Base-by-base conservation (phyloP, 2,329 filamentous ascomycete species). In the Cladosporium sp. region DNA sequence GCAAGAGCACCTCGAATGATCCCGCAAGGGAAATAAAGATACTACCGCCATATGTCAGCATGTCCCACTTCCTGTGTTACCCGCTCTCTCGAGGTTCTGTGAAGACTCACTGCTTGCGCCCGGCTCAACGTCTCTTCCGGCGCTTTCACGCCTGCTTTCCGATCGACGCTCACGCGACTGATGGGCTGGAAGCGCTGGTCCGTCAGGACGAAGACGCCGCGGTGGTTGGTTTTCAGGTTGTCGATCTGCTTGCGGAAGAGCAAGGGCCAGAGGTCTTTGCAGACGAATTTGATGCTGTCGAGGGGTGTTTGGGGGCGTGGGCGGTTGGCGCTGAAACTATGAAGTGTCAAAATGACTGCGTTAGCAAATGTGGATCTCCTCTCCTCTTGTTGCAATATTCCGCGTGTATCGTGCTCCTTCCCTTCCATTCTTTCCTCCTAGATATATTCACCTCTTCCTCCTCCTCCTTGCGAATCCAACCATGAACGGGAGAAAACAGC, bases 171-270 rank as follows among this genome's bases (percentile, higher is more conserved):
- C 93, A 98, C 97, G 59, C 93, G 87, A 41, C 88, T 86, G 71
- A 99, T 90, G 0, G 94, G 93, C 59, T 92, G 90, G 81, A 99
- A 99, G 11, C 90, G 84, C 76, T 93, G 93, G 80, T 99, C 95
- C 15, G 94, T 98, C 62, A 99, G 83, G 52, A 99, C 95, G 78
- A 97, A 99, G 71, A 98, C 93, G 60, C 95, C 95, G 73, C 95
- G 85, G 78, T 99, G 95, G 76, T 99, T 99, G 10, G 95, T 99
- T 81, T 99, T 99, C 57, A 99, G 85, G 77, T 99, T 99, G 80
- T 99, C 95, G 75, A 99, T 92, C 78, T 98, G 96, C 80, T 99
- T 99, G 77, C 92, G 87, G 79, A 97, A 99, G 18, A 97, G 87
- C 24, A 98, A 84, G 38, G 88, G 93, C 95, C 95, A 99, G 54